A percentile compares a stretch with the other conserved stretches of the same genome.
Evolutionary conservation across 148 eudicot species (phyloP).

Genomic region (Silene uniflora): DNA sequence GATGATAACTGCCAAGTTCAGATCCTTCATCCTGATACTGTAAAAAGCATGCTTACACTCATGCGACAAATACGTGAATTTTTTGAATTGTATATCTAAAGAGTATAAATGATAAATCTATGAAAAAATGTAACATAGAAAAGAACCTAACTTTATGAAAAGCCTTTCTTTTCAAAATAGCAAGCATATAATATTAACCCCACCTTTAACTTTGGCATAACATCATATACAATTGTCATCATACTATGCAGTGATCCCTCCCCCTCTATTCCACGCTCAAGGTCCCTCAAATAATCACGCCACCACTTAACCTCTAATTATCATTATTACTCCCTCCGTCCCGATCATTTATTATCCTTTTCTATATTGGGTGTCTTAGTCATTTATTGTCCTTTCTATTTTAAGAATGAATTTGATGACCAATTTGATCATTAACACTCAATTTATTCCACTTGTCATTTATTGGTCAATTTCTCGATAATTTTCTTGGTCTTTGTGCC

Average conservation of each 20-base stretch:
- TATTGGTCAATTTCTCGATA: no score
- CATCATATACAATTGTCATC: constrained; percentile 43
- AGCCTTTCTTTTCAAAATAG: constrained; percentile 4
- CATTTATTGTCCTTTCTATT: no score
- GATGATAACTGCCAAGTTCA: neutral
- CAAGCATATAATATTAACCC: constrained; percentile 19
- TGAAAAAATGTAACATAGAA: constrained; percentile 6
- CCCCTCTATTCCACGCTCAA: constrained; percentile 27
- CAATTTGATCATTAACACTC: no score
- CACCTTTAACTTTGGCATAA: constrained; percentile 38
- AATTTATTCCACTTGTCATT: no score
- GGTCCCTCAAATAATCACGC: constrained; percentile 36
- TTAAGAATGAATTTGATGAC: no score
- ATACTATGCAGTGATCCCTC: constrained; percentile 35
- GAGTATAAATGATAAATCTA: neutral
- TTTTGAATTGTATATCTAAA: neutral
- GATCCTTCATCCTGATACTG: no score
- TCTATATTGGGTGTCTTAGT: no score
- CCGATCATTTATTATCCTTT: no score
- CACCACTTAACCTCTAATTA: constrained; percentile 11
- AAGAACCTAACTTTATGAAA: constrained; percentile 23
- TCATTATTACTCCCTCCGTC: no score
- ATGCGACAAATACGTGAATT: neutral
- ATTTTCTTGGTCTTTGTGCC: no score
- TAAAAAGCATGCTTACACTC: neutral